Evolutionary conservation across 129 eudicot genomes (phyloP), one percentile per base, ranked within the genome.

Genomic region (Logfia minima): DNA sequence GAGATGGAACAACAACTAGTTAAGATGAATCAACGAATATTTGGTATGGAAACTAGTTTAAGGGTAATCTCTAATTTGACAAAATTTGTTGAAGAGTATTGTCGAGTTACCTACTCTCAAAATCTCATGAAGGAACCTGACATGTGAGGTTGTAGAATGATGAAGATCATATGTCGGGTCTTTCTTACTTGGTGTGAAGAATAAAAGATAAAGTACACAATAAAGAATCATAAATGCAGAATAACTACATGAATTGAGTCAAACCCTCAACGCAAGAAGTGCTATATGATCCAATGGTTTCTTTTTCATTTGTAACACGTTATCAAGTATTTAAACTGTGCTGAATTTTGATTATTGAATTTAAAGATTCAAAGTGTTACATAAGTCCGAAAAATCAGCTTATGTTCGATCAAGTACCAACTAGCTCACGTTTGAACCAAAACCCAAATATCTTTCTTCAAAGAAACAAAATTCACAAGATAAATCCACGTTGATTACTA

Each of bases 11-110:
- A 28, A 37, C 83, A 85, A 59, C 72, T 93, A 4, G 75, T 32
- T 77, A 74, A 45, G 48, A 13, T 90, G 61, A 87, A 87, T 58
- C 85, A 83, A 68, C 85, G 79, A 64, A 45, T 90, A 0, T 82
- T 84, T 65, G 96, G 98, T n/a, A 82, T 74, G n/a, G 88, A 87
- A 70, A 87, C 88, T 28, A 81, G 71, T n/a, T 84, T 29, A 28
- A 71, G 62, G 19, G 81, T 84, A 34, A 72, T 62, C 41, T 34
- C 43, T 76, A 86, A 83, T 76, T 28, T 90, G 66, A 75, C n/a
- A 48, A 66, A 70, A n/a, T 77, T 86, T 80, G 82, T 84, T 28
- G 35, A 76, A 5, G n/a, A 62, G 48, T 63, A 79, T 6, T 17
- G 18, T 10, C 10, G 10, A 60, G 69, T 68, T 45, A 17, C 58